Base-by-base conservation (phyloP, 179 eudicot genomes). In the Carnegiea gigantea region DNA sequence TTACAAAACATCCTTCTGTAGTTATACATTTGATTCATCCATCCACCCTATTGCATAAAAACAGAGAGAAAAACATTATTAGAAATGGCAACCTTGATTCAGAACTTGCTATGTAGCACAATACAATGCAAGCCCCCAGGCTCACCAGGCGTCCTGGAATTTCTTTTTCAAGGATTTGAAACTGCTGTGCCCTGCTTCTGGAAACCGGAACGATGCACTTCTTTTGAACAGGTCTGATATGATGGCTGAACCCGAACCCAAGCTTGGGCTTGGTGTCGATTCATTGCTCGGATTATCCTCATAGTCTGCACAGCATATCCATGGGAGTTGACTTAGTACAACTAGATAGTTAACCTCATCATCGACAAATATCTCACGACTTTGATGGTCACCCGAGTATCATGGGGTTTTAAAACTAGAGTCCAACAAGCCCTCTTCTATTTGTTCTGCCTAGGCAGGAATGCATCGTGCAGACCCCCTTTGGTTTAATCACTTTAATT, bases 81-180 rank as follows among this genome's bases (percentile, higher is more conserved):
- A 10, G 4, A 4, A 75, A 49, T 44, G 36, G 26, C 49, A 24
- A 23, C 38, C 44, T 23, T 11, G 38, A 40, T 9, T 53, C 13
- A 62, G 62, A 72, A 6, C 65, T 64, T 48, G 51, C 24, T 75
- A 62, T 14, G 8, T 20, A 65, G 36, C 26, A 46, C 54, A 51
- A 12, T 12, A 51, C 18, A 17, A 51, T 51, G 57, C 57, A 11
- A 51, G 36, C 36, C 36, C 12, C 36, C 28, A 8, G 1, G 12
- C 54, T 82, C 83, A 86, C 89, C 86, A 86, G 10, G 85, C 92
- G 46, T 87, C 91, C 81, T 90, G 90, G 59, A 93, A 76, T 83
- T 82, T 93, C 88, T 92, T 87, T 82, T 85, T 93, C 75, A 93
- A 76, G 46, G 91, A 89, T 82, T 84, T 87, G 82, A 93, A 88